phyloP scores from a whole-genome alignment of 2,329 filamentous ascomycete genomes.

The Acrodontium crateriforme region DNA sequence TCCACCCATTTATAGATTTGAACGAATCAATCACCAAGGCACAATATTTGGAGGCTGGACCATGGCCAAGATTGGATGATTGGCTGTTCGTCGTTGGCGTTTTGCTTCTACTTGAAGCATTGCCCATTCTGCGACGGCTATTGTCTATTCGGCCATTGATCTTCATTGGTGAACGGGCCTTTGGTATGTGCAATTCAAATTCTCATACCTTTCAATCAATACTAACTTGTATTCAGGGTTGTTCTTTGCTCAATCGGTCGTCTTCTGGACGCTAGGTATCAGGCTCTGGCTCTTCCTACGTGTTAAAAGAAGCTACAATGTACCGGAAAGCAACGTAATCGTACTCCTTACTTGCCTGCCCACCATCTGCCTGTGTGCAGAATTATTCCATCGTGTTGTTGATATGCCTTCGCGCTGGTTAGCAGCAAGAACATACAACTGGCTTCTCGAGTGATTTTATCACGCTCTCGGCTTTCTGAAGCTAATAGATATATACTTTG shows the following conservation, averaged over 20 bases:
- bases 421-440: conserved; percentile 8
- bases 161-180: conserved; percentile 12
- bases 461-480: too few relatives aligned
- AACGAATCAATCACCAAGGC: conserved; percentile 6
- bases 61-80: conserved; percentile 15
- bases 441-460: conserved; percentile 10
- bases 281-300: conserved; percentile 13
- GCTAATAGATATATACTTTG: too few relatives aligned
- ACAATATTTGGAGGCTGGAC: conserved; percentile 7
- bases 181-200: conserved; percentile 10
- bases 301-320: conserved; percentile 4
- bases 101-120: conserved; percentile 10
- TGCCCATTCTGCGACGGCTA: conserved; percentile 5
- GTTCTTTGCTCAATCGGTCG: conserved; percentile 13
- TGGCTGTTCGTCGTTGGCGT: conserved; percentile 14
- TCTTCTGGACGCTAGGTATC: conserved; percentile 18
- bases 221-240: conserved; percentile 9
- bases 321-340: conserved; percentile 10
- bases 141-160: conserved; percentile 13
- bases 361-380: conserved; percentile 8
- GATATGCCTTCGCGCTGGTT: conserved; percentile 13
- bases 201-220: not conserved
- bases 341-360: conserved; percentile 10
- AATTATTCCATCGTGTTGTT: conserved; percentile 11
- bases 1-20: conserved; percentile 15